Evolutionary conservation across 2,329 filamentous ascomycete genomes (phyloP).

Genomic region (Fusarium annulatum): DNA sequence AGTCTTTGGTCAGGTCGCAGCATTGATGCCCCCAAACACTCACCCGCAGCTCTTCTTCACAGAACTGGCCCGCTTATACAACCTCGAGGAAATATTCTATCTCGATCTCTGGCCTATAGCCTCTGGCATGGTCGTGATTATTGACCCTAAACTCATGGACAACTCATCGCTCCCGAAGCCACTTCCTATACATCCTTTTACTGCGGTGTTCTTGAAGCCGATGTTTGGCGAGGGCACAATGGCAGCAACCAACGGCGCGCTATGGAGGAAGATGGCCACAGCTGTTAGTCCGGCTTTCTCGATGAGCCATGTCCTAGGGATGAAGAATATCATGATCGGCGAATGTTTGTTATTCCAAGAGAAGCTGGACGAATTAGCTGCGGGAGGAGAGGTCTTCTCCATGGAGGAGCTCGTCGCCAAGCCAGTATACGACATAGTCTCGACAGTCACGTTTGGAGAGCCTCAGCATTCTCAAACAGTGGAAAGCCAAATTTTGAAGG

Average conservation of each 20-base stretch:
- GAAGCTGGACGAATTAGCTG: background rate
- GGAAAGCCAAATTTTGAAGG: conserved; percentile 4
- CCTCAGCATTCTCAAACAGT: conserved; percentile 2
- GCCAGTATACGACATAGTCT: background rate
- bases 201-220: background rate
- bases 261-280: conserved; percentile 8
- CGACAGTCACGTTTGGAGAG: background rate
- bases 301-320: background rate
- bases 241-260: background rate
- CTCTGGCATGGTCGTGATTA: background rate
- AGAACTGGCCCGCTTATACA: conserved; percentile 10
- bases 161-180: conserved; percentile 1
- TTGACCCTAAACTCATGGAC: conserved; percentile 8
- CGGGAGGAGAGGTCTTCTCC: conserved; percentile 8
- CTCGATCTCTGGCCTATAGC: conserved; percentile 26
- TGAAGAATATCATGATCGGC: conserved; percentile 10
- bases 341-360: background rate
- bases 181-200: conserved; percentile 2
- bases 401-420: conserved; percentile 10
- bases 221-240: conserved; percentile 5
- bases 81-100: conserved; percentile 19
- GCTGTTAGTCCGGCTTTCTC: conserved; percentile 20
- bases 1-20: conserved; percentile 1
- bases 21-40: conserved; percentile 13
- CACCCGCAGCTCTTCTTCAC: conserved; percentile 23